Percentiles rank a stretch among this genome's conserved stretches.
Evolutionary conservation across 1,284 basidiomycete genomes (phyloP).

Genomic region (Fistulinella staudtii): DNA sequence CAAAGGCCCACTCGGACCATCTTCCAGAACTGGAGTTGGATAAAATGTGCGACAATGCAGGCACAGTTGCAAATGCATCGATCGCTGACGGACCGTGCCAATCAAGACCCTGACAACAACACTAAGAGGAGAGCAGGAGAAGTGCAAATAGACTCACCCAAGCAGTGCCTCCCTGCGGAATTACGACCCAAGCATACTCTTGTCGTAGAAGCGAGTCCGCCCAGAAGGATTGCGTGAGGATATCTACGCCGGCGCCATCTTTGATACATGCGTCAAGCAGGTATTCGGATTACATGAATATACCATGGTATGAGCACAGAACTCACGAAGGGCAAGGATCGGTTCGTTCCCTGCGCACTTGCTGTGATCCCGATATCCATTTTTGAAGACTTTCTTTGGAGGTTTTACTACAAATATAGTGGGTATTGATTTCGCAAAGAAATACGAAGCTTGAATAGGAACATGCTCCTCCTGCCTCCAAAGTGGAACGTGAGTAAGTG

Average conservation of each 20-base stretch:
- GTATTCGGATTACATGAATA: no score
- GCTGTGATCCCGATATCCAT: neutral
- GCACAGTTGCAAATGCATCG: slow-evolving; percentile 57
- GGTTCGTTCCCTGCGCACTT: slow-evolving; percentile 39
- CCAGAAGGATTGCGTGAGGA: slow-evolving; percentile 55
- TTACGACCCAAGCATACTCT: slow-evolving; percentile 61
- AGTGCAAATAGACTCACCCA: slow-evolving; percentile 48
- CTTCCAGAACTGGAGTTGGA: slow-evolving; percentile 18
- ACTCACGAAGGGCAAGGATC: slow-evolving; percentile 69
- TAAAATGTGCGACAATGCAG: slow-evolving; percentile 51
- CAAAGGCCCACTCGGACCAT: slow-evolving; percentile 44
- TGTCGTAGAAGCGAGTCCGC: slow-evolving; percentile 55
- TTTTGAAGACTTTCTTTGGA: slow-evolving; percentile 36
- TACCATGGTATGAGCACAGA: no score
- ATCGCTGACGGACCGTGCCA: slow-evolving; percentile 76
- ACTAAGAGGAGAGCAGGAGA: neutral
- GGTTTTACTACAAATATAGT: slow-evolving; percentile 56
- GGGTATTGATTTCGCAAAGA: slow-evolving; percentile 52
- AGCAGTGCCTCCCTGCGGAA: slow-evolving; percentile 68
- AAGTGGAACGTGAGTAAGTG: slow-evolving; percentile 40
- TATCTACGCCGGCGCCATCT: slow-evolving; percentile 82
- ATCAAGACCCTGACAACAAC: slow-evolving; percentile 62
- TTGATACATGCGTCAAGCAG: neutral
- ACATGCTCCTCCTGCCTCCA: slow-evolving; percentile 37
- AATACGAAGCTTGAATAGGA: slow-evolving; percentile 54